phyloP scores from a whole-genome alignment of 208 protist species.

The Trypanosoma lewisi region DNA sequence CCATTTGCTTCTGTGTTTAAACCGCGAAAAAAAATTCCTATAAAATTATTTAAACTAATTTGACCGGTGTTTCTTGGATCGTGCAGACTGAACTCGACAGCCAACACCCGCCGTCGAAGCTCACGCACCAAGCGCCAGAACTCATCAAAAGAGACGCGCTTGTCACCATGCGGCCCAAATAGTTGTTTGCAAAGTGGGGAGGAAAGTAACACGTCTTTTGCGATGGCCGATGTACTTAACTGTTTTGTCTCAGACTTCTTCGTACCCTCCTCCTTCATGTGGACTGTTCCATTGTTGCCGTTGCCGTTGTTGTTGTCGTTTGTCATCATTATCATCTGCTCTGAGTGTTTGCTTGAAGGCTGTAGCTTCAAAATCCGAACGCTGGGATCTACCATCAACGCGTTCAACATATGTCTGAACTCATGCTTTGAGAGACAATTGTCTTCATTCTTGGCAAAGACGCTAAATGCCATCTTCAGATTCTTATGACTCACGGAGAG shows the following conservation, averaged over 20 bases:
- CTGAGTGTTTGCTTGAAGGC: background rate
- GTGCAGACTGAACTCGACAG: conserved; percentile 58
- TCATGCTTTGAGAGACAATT: conserved; percentile 39
- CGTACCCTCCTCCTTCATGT: no score
- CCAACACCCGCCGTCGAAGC: conserved; percentile 63
- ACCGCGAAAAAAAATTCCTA: conserved; percentile 33
- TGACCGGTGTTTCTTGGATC: conserved; percentile 47
- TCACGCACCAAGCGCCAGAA: conserved; percentile 56
- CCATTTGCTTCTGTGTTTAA: background rate
- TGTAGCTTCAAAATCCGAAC: conserved; percentile 43
- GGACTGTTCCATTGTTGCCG: no score
- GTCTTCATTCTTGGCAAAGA: conserved; percentile 54
- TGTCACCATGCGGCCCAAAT: conserved; percentile 9
- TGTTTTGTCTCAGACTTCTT: background rate
- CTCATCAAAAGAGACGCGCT: conserved; percentile 33
- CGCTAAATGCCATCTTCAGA: conserved; percentile 51
- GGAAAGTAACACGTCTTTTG: background rate
- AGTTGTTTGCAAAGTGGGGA: conserved; percentile 16
- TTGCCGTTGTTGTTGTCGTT: no score
- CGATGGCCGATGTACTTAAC: background rate
- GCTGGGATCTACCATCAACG: conserved; percentile 65
- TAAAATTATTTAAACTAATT: conserved; percentile 49
- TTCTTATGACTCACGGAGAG: conserved; percentile 41
- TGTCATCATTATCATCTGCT: background rate
- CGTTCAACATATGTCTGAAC: conserved; percentile 54